Base-by-base conservation (phyloP, 1,284 basidiomycete species). In the Leccinum discolor region DNA sequence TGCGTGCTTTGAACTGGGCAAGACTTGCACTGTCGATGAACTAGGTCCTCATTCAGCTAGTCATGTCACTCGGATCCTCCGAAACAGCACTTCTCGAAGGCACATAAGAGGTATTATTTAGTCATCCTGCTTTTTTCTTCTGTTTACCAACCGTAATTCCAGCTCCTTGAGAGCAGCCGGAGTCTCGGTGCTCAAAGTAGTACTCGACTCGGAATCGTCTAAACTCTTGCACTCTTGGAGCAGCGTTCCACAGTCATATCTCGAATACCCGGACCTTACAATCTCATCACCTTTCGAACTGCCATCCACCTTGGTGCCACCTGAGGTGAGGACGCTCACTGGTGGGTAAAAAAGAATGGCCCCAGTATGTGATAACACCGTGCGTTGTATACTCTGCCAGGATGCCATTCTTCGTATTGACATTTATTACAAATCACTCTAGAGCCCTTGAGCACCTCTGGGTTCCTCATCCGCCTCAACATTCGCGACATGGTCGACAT, bases 401-500 rank as follows among this genome's bases (percentile, higher is more conserved):
- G 32, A 54, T 8, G 5, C 11, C 8, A 5, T 16, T 61, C 42
- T 52, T 14, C 14, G 12, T 35, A 14, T 40, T 74, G 40, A 73
- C 38, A 18, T 61, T 4, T 29, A 3, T 47, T 59, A 52, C 70
- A 95, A 92, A 80, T 93, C 16, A 91, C 94, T 1, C 94, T 94
- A 0, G 84, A 91, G 63, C 85, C 90, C 4, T 84, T 83, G 59
- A 90, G 89, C 1, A 86, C 92, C 29, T 81, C 86, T 8, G 94
- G 95, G 2, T 96, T 96, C 76, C 85, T 91, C 32, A 84, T 98
- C 16, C 91, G 92, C 26, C 86, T 90, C 8, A 83, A 91, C 29
- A 77, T 98, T 8, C 80, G 88, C n/a, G 96, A 99, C 75, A 87
- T 93, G 59, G 81, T 98, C 63, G 89, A 95, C 70, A 91, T 99